Evolutionary conservation across 2,329 filamentous ascomycete genomes (phyloP).

Genomic region (Sporothrix mexicana): DNA sequence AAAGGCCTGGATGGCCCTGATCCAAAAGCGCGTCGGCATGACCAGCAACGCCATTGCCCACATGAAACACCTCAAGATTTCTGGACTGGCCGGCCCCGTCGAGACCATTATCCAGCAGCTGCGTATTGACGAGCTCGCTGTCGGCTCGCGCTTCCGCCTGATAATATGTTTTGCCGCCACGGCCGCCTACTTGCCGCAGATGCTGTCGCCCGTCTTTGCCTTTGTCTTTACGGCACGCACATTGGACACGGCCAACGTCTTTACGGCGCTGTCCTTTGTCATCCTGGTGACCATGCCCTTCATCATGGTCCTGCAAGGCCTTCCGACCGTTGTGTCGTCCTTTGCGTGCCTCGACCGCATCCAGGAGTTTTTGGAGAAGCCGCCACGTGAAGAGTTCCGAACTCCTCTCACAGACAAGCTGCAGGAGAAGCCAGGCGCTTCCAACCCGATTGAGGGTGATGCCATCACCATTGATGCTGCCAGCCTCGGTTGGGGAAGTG

Average conservation of each 20-base stretch:
- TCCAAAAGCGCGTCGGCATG: slow-evolving; percentile 41
- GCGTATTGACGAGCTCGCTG: slow-evolving; percentile 45
- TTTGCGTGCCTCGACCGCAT: slow-evolving; percentile 47
- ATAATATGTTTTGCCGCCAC: slow-evolving; percentile 42
- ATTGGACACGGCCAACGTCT: slow-evolving; percentile 42
- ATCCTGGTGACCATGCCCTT: slow-evolving; percentile 46
- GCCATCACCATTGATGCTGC: slow-evolving; percentile 34
- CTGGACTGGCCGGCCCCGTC: slow-evolving; percentile 45
- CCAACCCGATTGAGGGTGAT: not conserved
- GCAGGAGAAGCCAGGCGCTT: slow-evolving; percentile 14
- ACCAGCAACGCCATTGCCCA: slow-evolving; percentile 42
- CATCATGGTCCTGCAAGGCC: slow-evolving; percentile 43
- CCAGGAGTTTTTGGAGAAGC: slow-evolving; percentile 47
- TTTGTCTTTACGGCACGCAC: slow-evolving; percentile 41
- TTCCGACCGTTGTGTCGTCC: slow-evolving; percentile 44
- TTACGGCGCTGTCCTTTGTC: slow-evolving; percentile 46
- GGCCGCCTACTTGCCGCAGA: slow-evolving; percentile 45
- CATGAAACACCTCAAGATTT: slow-evolving; percentile 51
- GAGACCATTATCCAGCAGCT: slow-evolving; percentile 44
- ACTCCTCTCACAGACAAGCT: not conserved
- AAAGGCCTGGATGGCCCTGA: slow-evolving; percentile 39
- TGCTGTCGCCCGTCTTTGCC: slow-evolving; percentile 47
- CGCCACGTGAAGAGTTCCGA: slow-evolving; percentile 42
- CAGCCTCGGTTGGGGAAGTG: slow-evolving; percentile 47
- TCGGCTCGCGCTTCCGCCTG: slow-evolving; percentile 42